Conservation (phyloP, 306 rosid species). For the Cicer chorassanicum region DNA sequence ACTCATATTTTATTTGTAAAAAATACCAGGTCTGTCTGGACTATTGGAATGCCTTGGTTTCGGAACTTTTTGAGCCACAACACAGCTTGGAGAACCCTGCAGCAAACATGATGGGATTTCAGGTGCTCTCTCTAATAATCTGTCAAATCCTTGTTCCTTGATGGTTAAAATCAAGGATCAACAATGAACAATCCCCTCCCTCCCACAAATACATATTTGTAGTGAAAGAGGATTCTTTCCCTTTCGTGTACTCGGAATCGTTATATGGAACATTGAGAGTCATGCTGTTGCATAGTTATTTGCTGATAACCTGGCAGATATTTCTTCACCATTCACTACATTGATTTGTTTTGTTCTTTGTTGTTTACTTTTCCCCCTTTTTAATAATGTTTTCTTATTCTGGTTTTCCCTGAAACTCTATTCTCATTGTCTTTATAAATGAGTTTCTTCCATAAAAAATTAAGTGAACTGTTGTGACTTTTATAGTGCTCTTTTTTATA, state of each 20-base stretch:
- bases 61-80: slow-evolving; percentile 61
- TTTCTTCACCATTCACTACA: not conserved
- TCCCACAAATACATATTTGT: not conserved
- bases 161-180: slow-evolving; percentile 14
- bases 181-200: not conserved
- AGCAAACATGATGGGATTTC: slow-evolving; percentile 54
- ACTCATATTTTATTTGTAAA: slow-evolving; percentile 17
- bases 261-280: slow-evolving; percentile 7
- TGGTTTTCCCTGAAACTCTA: not conserved
- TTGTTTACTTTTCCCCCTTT: not conserved
- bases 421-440: not conserved
- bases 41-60: slow-evolving; percentile 92
- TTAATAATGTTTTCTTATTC: not conserved
- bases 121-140: slow-evolving; percentile 57
- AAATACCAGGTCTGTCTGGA: slow-evolving; percentile 89
- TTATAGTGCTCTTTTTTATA: not conserved
- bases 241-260: not conserved
- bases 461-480: not conserved
- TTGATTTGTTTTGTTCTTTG: not conserved
- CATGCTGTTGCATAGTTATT: not conserved
- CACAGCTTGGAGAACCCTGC: slow-evolving; percentile 52
- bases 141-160: not conserved
- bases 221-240: not conserved
- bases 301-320: not conserved
- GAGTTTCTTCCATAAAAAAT: not conserved